These are phyloP conservation scores for Zoysia japonica DNA, from an alignment of 176 grass and related monocot genomes.

Conservation along the genomic window DNA sequence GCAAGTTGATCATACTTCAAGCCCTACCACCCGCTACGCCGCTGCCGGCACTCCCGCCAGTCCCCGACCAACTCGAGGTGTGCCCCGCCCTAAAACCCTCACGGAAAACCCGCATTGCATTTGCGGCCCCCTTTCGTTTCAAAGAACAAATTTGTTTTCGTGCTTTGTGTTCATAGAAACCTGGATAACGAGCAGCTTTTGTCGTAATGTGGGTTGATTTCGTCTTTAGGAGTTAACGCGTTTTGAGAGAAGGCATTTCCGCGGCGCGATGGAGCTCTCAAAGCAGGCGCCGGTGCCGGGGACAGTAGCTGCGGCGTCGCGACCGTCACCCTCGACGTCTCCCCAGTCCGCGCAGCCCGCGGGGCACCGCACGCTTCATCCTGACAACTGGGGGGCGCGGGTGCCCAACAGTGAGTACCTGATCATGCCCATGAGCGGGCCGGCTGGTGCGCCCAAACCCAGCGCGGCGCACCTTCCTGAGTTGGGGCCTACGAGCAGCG, in stretches of 20 bases:
- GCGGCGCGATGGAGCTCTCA: slow-evolving; percentile 40
- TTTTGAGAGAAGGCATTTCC: not conserved
- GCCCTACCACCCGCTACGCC: not conserved
- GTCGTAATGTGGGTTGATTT: not conserved
- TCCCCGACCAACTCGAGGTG: slow-evolving; percentile 23
- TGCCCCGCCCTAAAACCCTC: not conserved
- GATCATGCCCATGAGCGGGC: slow-evolving; percentile 39
- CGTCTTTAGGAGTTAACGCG: not conserved
- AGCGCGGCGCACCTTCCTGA: too few relatives aligned
- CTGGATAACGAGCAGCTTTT: not conserved
- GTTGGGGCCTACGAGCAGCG: slow-evolving; percentile 16
- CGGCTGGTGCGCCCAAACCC: slow-evolving; percentile 8
- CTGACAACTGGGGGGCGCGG: slow-evolving; percentile 5
- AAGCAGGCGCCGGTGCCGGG: slow-evolving; percentile 7
- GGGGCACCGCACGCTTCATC: slow-evolving; percentile 1
- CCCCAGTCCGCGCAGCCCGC: slow-evolving; percentile 21
- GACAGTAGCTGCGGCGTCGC: not conserved
- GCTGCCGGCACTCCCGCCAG: not conserved
- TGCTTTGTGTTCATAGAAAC: not conserved
- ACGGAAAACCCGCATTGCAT: slow-evolving; percentile 1
- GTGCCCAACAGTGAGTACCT: slow-evolving; percentile 14
- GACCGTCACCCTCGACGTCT: not conserved
- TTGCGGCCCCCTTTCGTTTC: not conserved
- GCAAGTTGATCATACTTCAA: not conserved
- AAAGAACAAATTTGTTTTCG: not conserved